Base-by-base conservation (phyloP, 371 early-diverging fungal genomes). In the Capillidium heterosporum region DNA sequence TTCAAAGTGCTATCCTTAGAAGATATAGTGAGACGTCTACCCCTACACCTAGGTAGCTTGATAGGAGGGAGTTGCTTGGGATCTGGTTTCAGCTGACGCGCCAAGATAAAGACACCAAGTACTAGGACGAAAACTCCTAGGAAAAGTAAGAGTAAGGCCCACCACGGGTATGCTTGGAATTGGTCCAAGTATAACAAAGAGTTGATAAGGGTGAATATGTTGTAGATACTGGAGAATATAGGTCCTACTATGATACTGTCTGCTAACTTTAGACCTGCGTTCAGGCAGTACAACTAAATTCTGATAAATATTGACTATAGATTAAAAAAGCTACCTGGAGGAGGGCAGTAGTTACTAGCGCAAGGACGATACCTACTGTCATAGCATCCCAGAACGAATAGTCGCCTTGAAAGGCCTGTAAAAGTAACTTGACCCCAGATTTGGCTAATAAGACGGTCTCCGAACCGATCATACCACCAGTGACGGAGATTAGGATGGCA, bases 201-300 rank as follows among this genome's bases (percentile, higher is more conserved):
- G 58, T 82, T 82, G 32, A 78, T 68, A 13, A 82, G 60, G 1
- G 78, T 75, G 28, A 82, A 63, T 0, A 78, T 73, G 3, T 80
- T 78, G 56, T 80, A 82, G 21, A 76, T 75, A 32, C 80, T 78
- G 59, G 77, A 80, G 54, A 80, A 82, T 0, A 76, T 73, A 15
- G 83, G 83, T 0, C 79, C 80, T 1, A 80, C 81, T 24, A 80
- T 69, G 0, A 82, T 81, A 2, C 79, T 74, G 29, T 76, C 69
- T 28, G 76, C 78, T 10, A 78, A 57, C 55, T 79, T 80, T 1
- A 82, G 61, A 15, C 75, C 83, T 15, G 73, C 72, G 62, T 80
- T 82, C 24, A 82, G 62, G 54, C 83, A 82, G 57, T 77, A 80
- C 23, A 82, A 35, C 35, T 35, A 35, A 35, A 35, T 7, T 7